A percentile compares a stretch with the other conserved stretches of the same genome.
phyloP scores from a whole-genome alignment of 2,329 filamentous ascomycete genomes.

The Penicillium sclerotiorum region DNA sequence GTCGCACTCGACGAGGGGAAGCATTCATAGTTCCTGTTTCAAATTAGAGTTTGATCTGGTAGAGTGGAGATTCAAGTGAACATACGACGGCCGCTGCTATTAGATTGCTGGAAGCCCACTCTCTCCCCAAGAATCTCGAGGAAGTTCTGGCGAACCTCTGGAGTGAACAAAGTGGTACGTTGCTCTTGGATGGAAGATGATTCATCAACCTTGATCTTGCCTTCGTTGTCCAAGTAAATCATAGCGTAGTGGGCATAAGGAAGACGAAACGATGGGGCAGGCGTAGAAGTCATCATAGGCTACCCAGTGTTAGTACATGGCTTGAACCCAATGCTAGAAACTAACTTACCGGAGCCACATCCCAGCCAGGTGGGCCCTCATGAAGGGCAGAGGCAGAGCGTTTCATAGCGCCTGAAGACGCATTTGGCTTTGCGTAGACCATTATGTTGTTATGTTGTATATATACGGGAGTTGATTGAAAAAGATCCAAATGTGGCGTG shows the following conservation, averaged over 20 bases:
- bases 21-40: conserved; percentile 17
- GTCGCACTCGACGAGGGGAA: conserved; percentile 33
- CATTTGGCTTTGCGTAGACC: conserved; percentile 32
- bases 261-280: conserved; percentile 28
- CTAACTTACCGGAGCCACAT: conserved; percentile 32
- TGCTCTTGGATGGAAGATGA: conserved; percentile 37
- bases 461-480: neutral
- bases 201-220: conserved; percentile 36
- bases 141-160: conserved; percentile 39
- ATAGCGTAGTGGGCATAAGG: conserved; percentile 40
- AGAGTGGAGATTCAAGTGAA: conserved; percentile 3
- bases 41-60: conserved; percentile 3
- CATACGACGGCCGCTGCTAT: conserved; percentile 31
- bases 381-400: conserved; percentile 33
- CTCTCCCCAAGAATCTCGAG: conserved; percentile 37
- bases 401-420: conserved; percentile 32
- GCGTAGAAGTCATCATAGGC: conserved; percentile 32
- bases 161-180: conserved; percentile 34
- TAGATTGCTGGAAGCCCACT: conserved; percentile 32
- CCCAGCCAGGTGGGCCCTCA: conserved; percentile 34
- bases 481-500: neutral
- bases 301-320: conserved; percentile 10
- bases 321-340: neutral
- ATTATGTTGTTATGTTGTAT: conserved; percentile 24
- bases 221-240: conserved; percentile 39